Base-by-base conservation (phyloP, 2,329 filamentous ascomycete genomes). In the Botrytis galanthina region DNA sequence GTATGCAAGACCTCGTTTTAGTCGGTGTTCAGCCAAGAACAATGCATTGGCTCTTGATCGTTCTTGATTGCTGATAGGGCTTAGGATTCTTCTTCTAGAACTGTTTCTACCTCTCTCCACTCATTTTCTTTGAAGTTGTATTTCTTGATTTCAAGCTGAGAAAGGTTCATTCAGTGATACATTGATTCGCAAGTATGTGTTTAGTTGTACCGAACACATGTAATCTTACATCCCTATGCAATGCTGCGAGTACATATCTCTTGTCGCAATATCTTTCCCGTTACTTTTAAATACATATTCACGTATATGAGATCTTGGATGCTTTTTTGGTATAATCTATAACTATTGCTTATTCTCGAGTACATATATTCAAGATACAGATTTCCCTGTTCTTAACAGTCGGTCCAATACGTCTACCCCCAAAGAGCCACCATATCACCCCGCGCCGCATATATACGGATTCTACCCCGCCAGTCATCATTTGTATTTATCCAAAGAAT, bases 41-140 rank as follows among this genome's bases (percentile, higher is more conserved):
- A 48, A 68, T 59, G 62, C 9, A 60, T 39, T 72, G 62, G 70
- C 51, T 72, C 29, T 68, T 39, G 37, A 68, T 72, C 29, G 46
- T 46, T 48, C 62, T 48, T 60, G 39, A 44, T 59, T 59, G 59
- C 44, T 48, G 29, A 72, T 60, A 32, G 39, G 59, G 29, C 16
- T 68, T 29, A 59, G 8, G 48, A 22, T 42, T 42, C n/a, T 70
- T 32, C 16, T 44, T 37, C n/a, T 68, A 14, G 26, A 72, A 44
- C 26, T 32, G 35, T 68, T 60, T 10, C 12, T 62, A 10, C 16
- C 20, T 14, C 59, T 68, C 70, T 48, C 51, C 48, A 29, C 29
- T 16, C 46, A 39, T 72, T 29, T n/a, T 42, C 32, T 60, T n/a
- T 44, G 18, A 26, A 16, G 9, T 16, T 4, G 3, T 22, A 22